phyloP scores from a whole-genome alignment of 1,284 basidiomycete species.

The Leccinum pallidistipes region DNA sequence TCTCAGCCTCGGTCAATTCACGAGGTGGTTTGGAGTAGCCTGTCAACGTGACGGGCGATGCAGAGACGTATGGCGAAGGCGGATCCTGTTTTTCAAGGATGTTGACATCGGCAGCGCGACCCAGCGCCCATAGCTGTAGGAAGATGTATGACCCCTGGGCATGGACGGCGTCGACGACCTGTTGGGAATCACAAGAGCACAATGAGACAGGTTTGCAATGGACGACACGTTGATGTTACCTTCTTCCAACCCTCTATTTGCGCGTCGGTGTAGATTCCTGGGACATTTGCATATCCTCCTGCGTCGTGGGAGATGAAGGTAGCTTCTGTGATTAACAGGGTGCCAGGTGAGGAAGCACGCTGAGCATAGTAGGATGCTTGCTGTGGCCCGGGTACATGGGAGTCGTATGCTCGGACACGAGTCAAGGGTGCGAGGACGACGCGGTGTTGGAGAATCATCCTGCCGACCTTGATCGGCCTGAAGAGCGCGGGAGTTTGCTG shows the following conservation, averaged over 20 bases:
- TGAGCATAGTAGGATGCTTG: neutral
- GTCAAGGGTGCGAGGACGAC: conserved; percentile 38
- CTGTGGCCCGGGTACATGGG: neutral
- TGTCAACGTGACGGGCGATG: neutral
- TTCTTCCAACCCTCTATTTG: conserved; percentile 29
- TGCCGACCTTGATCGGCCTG: conserved; percentile 25
- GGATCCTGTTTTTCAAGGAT: neutral
- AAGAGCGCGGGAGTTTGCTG: neutral
- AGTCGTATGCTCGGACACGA: conserved; percentile 29
- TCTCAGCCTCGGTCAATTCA: neutral
- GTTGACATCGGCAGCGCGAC: conserved; percentile 16
- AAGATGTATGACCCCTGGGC: conserved; percentile 39
- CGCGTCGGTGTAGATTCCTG: conserved; percentile 26
- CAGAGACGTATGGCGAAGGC: neutral
- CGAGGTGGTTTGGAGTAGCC: neutral
- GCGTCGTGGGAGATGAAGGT: too few species aligned
- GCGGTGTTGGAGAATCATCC: conserved; percentile 32
- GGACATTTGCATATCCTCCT: neutral
- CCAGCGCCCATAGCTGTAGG: neutral
- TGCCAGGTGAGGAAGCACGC: conserved; percentile 23
- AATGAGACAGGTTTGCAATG: neutral
- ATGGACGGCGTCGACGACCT: conserved; percentile 43
- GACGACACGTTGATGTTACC: conserved; percentile 4
- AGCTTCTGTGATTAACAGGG: conserved; percentile 19
- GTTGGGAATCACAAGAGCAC: neutral